These are phyloP conservation scores for Blechomonas ayalai DNA, from an alignment of 208 protist genomes.

Conservation along the genomic window DNA sequence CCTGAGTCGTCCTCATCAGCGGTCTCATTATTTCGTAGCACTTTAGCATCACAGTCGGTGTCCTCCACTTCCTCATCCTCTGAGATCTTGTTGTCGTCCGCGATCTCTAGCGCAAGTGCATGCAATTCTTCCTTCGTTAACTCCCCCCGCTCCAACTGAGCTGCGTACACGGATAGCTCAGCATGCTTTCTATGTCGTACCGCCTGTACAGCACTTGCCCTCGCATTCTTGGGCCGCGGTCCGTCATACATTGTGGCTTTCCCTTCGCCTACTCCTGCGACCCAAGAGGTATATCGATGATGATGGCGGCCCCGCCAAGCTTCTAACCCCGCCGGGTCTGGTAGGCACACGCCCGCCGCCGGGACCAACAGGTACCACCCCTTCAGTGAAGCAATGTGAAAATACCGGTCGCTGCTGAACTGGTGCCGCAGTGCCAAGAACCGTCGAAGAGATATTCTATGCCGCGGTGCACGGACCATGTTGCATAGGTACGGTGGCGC, in stretches of 20 bases:
- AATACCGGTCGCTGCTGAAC: conserved; percentile 35
- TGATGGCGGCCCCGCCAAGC: conserved; percentile 44
- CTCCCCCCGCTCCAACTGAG: conserved; percentile 12
- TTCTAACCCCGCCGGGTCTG: conserved; percentile 25
- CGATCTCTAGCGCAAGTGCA: conserved; percentile 1
- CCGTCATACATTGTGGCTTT: not conserved
- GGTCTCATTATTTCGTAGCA: not conserved
- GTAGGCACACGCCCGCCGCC: conserved; percentile 23
- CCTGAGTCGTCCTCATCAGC: not conserved
- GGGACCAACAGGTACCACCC: conserved; percentile 71
- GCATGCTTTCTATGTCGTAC: too few relatives aligned
- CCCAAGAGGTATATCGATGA: conserved; percentile 25
- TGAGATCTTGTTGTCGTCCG: not conserved
- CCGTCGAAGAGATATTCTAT: conserved; percentile 50
- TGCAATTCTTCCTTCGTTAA: conserved; percentile 19
- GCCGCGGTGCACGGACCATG: conserved; percentile 25
- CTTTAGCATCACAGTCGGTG: not conserved
- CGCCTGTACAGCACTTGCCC: not conserved
- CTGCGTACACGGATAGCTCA: conserved; percentile 10
- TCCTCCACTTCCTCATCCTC: conserved; percentile 8
- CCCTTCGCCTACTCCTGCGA: not conserved
- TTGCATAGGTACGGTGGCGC: conserved; percentile 56
- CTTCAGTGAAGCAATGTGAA: conserved; percentile 39
- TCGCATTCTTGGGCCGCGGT: not conserved
- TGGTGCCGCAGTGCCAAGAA: conserved; percentile 70